Base-by-base conservation (phyloP, 805 yeast genomes). In the Hanseniaspora nectarophila region DNA sequence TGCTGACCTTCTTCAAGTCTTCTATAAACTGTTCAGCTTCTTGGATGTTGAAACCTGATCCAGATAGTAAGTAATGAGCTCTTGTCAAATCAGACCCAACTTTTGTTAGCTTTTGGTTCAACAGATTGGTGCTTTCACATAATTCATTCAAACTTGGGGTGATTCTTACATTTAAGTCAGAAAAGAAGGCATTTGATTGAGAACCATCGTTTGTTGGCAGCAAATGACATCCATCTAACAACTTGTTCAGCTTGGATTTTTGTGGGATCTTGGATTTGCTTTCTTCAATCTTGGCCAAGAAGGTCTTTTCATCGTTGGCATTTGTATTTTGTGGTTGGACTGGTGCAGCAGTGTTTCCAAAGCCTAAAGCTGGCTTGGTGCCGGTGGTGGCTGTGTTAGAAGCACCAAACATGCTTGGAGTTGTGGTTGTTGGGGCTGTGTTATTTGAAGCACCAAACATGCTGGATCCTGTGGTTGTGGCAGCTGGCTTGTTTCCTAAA, bases 21-120 rank as follows among this genome's bases (percentile, higher is more conserved):
- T 68, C 66, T 54, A 82, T 66, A 45, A 79, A 81, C 31, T 67
- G 67, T 57, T 85, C 88, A 37, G 89, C 79, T 54, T 86, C 92
- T 59, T 86, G 95, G 47, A 90, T 81, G 39, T 85, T 80, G 49
- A 88, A 76, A 1, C 97, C 97, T 61, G 90, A 82, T 1, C 89
- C 85, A 5, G 96, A 95, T 42, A 90, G 70, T 37, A 92, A 69
- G 64, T 92, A 92, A 62, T 92, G 97, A 1, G 85, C 92, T 60
- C 80, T 81, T 2, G 87, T 81, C 60, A 71, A 72, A 40, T 68
- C 65, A 9, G 60, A 58, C 42, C 70, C 69, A 18, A 62, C 62
- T 34, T 71, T 42, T n/a, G 45, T 26, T n/a, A 49, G 73, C 18
- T 62, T 64, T n/a, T 64, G 63, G 53, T 42, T 49, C 23, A 49